Evolutionary conservation across 495 filamentous ascomycete genomes (phyloP).

Genomic region (Letharia lupina): DNA sequence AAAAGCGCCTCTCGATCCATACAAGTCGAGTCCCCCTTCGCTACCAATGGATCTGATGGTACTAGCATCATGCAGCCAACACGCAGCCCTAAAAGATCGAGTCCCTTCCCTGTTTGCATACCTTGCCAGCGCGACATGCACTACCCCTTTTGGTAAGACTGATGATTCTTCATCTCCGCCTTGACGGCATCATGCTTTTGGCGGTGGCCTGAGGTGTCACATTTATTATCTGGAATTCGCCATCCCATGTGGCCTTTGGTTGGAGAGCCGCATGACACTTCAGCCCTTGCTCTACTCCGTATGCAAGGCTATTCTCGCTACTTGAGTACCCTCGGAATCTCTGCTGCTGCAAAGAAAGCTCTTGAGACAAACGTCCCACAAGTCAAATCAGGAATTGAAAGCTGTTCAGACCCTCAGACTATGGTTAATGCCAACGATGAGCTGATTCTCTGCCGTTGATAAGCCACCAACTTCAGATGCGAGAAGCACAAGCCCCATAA

Average conservation of each 20-base stretch:
- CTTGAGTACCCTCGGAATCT: background rate
- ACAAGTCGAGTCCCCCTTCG: conserved; percentile 7
- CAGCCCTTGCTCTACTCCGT: conserved; percentile 7
- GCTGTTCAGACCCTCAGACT: background rate
- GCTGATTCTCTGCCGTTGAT: conserved; percentile 8
- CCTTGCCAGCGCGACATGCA: conserved; percentile 8
- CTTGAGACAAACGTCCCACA: background rate
- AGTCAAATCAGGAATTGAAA: background rate
- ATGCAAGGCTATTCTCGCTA: background rate
- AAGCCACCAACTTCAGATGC: conserved; percentile 11
- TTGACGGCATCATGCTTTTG: conserved; percentile 14
- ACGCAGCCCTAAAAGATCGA: conserved; percentile 12
- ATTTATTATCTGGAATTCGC: background rate
- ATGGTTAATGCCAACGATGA: background rate
- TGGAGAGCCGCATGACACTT: conserved; percentile 9
- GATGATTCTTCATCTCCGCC: conserved; percentile 16
- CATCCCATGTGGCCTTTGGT: conserved; percentile 9
- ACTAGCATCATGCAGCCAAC: conserved; percentile 17
- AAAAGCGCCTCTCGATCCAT: conserved; percentile 14
- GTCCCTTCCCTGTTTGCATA: conserved; percentile 1
- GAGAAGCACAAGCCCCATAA: conserved; percentile 11
- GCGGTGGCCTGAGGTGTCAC: conserved; percentile 8
- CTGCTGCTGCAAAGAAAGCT: background rate
- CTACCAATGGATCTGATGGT: conserved; percentile 13
- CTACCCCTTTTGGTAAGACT: conserved; percentile 8